Base-by-base conservation (phyloP, 306 rosid species). In the Acacia melanoxylon region DNA sequence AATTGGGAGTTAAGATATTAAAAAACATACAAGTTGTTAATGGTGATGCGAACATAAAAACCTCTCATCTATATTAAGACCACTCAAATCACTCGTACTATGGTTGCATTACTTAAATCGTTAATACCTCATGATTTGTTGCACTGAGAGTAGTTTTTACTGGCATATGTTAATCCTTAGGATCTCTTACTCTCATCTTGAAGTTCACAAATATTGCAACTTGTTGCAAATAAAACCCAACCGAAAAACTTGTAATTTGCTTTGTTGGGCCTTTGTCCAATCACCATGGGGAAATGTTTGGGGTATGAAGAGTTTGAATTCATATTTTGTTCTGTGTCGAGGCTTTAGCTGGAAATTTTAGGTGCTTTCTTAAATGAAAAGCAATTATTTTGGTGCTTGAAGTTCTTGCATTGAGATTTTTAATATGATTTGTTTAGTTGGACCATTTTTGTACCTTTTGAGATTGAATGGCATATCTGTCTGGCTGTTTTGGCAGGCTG, bases 401-500 rank as follows among this genome's bases (percentile, higher is more conserved):
- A 61, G 35, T 37, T 1, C 25, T 61, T 61, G 31, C 67, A 12
- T 63, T 29, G 40, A 13, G 69, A 59, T 56, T 20, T 56, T 19
- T 20, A 56, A 20, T 9, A 58, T 25, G 35, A 27, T 25, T 24
- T 61, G 35, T 25, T 24, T 12, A 65, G 16, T 14, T 15, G 17
- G 16, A 25, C 35, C 67, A 25, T 14, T 5, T 63, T 68, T 61
- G 0, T 3, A 6, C 24, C 45, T 10, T 35, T 77, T 8, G 48
- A 25, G 22, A 12, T 63, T 78, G 61, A 63, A 49, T 78, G 17
- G 17, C 61, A 10, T 68, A 45, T 40, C 49, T 59, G 71, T 46
- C 72, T 75, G 65, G 72, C 76, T 82, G 71, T 48, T 4, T 85
- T 62, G 85, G 90, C 87, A 93, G 97, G 92, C 88, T 85, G 97